A percentile compares a stretch with the other conserved stretches of the same genome.
Conservation (phyloP, 352 stramenopile species). For the Halophytophthora polymorphica region DNA sequence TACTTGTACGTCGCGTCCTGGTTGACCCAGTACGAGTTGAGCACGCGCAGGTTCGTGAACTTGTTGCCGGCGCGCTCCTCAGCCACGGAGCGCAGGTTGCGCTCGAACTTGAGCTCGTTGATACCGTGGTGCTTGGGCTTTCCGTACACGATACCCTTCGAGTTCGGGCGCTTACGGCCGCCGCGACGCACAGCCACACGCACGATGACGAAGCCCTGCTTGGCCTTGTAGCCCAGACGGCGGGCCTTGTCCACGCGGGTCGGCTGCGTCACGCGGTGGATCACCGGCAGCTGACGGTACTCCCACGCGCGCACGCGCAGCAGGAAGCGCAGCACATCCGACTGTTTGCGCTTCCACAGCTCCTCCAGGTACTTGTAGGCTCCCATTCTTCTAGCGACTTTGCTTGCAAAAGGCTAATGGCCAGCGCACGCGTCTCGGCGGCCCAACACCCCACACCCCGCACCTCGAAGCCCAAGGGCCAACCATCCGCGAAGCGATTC, state of each 20-base stretch:
- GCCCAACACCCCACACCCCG: not conserved
- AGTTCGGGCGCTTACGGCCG: constrained; percentile 98
- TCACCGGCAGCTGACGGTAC: constrained; percentile 98
- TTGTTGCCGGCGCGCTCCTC: constrained; percentile 98
- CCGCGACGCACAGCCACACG: constrained; percentile 97
- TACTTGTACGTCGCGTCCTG: constrained; percentile 99
- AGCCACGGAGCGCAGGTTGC: constrained; percentile 97
- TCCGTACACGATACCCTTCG: constrained; percentile 99
- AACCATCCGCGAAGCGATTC: no score
- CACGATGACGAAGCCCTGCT: constrained; percentile 99
- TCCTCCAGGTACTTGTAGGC: constrained; percentile 99
- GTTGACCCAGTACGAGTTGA: constrained; percentile 99
- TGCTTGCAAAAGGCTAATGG: constrained; percentile 43
- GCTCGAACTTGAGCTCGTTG: constrained; percentile 99
- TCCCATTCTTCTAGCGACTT: constrained; percentile 90
- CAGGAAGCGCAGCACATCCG: constrained; percentile 99
- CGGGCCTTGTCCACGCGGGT: constrained; percentile 99
- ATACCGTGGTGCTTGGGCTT: constrained; percentile 99
- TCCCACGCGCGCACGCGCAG: constrained; percentile 97
- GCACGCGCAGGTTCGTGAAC: constrained; percentile 97
- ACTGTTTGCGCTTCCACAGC: constrained; percentile 99
- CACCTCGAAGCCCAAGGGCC: constrained; percentile 16
- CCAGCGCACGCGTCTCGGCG: no score
- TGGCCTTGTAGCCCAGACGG: constrained; percentile 99
- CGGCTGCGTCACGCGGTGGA: constrained; percentile 93